Conservation (phyloP, 2,329 filamentous ascomycete genomes). For the Tolypocladium album region DNA sequence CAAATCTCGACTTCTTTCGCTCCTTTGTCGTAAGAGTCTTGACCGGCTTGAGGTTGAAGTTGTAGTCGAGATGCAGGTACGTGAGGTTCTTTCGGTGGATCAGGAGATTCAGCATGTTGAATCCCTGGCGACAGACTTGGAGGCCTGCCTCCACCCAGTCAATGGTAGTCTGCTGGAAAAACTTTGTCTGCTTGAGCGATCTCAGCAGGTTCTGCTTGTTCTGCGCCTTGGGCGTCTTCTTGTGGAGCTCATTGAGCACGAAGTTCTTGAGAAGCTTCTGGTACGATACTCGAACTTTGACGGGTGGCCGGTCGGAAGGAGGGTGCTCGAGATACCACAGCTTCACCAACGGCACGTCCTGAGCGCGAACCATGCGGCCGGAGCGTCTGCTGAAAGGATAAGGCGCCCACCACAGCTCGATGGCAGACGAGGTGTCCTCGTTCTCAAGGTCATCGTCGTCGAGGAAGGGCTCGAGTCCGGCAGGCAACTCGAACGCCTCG, state of each 20-base stretch:
- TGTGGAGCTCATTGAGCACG: conserved; percentile 93
- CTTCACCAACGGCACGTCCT: conserved; percentile 94
- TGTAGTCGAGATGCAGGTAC: conserved; percentile 97
- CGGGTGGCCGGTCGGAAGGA: conserved; percentile 71
- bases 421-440: conserved; percentile 79
- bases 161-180: conserved; percentile 98
- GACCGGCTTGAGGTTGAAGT: conserved; percentile 98
- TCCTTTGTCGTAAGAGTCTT: conserved; percentile 98
- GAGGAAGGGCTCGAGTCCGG: conserved; percentile 75
- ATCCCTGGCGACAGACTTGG: conserved; percentile 94
- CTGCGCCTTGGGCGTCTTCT: conserved; percentile 88
- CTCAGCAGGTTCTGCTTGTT: conserved; percentile 88
- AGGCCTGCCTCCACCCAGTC: conserved; percentile 99
- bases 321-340: conserved; percentile 98
- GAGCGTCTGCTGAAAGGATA: conserved; percentile 92
- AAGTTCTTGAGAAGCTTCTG: conserved; percentile 95
- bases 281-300: conserved; percentile 96
- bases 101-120: conserved; percentile 97
- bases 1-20: conserved; percentile 97
- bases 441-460: conserved; percentile 83
- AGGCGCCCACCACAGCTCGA: conserved; percentile 95
- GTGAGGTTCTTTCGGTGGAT: conserved; percentile 98
- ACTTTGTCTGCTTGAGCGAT: conserved; percentile 91
- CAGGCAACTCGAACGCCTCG: conserved; percentile 74
- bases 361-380: conserved; percentile 89